Evolutionary conservation across 768 basidiomycete species (phyloP).

Genomic region (Dentipellis fragilis): DNA sequence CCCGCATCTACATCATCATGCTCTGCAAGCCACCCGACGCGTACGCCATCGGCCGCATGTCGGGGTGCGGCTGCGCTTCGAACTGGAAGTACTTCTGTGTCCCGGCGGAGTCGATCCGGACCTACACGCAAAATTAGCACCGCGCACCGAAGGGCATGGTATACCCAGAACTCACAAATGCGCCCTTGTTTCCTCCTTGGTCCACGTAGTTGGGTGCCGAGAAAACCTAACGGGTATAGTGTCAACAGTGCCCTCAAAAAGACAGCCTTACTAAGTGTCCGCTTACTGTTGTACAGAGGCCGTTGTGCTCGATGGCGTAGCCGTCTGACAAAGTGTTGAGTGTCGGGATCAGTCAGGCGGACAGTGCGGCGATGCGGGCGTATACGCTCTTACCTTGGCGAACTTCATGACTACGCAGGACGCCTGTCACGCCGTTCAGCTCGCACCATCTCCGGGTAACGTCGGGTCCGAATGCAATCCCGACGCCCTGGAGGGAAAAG

Average conservation of each 20-base stretch:
- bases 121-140: conserved; percentile 29
- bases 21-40: conserved; percentile 53
- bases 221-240: conserved; percentile 50
- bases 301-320: conserved; percentile 91
- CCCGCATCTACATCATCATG: conserved; percentile 50
- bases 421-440: conserved; percentile 74
- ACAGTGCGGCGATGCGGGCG: background rate
- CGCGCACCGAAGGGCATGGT: background rate
- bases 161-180: conserved; percentile 67
- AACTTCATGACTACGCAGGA: conserved; percentile 96
- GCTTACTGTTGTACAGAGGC: conserved; percentile 74
- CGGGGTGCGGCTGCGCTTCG: conserved; percentile 79
- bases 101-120: conserved; percentile 75
- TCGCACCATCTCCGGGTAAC: conserved; percentile 86
- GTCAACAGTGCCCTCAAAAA: background rate
- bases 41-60: conserved; percentile 75
- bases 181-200: conserved; percentile 85
- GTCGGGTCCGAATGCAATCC: conserved; percentile 92
- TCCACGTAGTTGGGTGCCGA: conserved; percentile 95
- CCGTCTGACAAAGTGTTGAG: conserved; percentile 44
- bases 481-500: conserved; percentile 63
- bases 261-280: conserved; percentile 7
- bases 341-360: background rate
- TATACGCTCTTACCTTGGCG: conserved; percentile 52
- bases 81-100: conserved; percentile 70